Evolutionary conservation across 2,329 filamentous ascomycete genomes (phyloP), one percentile per base, ranked within the genome.

Genomic region (Stemphylium vesicarium): DNA sequence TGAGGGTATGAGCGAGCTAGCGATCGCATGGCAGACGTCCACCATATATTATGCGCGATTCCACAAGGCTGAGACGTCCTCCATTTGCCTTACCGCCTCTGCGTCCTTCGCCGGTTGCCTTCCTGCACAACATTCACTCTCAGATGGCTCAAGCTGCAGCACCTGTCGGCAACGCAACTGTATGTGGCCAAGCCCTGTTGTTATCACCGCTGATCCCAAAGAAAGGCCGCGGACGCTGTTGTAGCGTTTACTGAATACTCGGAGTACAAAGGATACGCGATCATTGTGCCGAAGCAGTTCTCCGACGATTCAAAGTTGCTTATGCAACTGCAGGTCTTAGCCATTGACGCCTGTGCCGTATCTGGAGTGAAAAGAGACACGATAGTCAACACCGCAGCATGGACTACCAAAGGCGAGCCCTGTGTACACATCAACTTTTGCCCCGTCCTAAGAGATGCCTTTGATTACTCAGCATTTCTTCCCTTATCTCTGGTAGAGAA

Each of bases 391-490:
- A 33, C 11, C 10, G 26, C 15, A 41, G 38, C 20, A 43, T 43
- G 26, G 40, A 43, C 40, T 43, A 10, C 29, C 26, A n/a, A 43
- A 43, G 40, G 40, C 40, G n/a, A 43, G 15, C 24, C 26, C 40
- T 43, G 26, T 32, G 26, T 43, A 43, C 26, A 31, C 11, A 29
- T 42, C 13, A 42, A 42, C 40, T 42, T 42, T 42, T 26, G n/a
- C 40, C 40, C 40, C 15, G 15, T 43, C 10, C 15, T n/a, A 43
- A 43, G 26, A 43, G 22, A 32, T 29, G 9, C 15, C 26, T 43
- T 43, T 43, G 29, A 43, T 33, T 32, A 43, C 40, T 43, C 26
- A 43, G 40, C 26, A 43, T 43, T 43, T 43, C 26, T 18, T 43
- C 26, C 16, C 29, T 32, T 43, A 18, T 43, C 26, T 22, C 29